Percentiles rank a stretch among this genome's conserved stretches.
These are phyloP conservation scores for Fermentozyma sake DNA, from an alignment of 1,139 yeast species.

Conservation along the genomic window DNA sequence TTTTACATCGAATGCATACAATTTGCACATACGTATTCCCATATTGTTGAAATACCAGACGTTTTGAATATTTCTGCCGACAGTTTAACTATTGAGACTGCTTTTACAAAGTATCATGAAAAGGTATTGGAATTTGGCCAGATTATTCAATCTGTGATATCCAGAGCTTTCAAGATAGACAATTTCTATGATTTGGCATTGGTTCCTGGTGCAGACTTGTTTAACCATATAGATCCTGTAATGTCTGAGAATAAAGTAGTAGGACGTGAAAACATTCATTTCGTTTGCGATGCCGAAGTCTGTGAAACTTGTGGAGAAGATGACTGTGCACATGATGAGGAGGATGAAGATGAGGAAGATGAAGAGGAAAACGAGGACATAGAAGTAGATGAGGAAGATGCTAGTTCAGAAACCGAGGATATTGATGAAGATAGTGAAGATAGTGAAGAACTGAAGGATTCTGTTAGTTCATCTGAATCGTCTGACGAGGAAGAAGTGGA, in stretches of 20 bases:
- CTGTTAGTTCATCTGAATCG: too few species aligned
- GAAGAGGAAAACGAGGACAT: conserved; percentile 19
- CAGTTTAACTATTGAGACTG: conserved; percentile 6
- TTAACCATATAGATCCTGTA: conserved; percentile 60
- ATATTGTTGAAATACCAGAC: conserved; percentile 33
- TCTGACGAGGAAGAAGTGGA: conserved; percentile 4
- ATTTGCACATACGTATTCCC: conserved; percentile 38
- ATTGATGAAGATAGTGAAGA: conserved; percentile 6
- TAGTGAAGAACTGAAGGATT: conserved; percentile 4
- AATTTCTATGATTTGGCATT: conserved; percentile 66
- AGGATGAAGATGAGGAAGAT: conserved; percentile 19
- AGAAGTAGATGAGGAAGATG: conserved; percentile 7
- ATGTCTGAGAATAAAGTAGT: conserved; percentile 12
- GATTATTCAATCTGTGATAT: conserved; percentile 55
- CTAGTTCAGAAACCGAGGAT: conserved; percentile 4
- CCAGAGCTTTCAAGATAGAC: conserved; percentile 81
- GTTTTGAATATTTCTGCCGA: conserved; percentile 21
- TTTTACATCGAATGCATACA: conserved; percentile 49
- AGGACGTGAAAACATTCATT: conserved; percentile 62
- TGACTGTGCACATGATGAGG: conserved; percentile 49
- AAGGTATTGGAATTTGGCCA: conserved; percentile 45
- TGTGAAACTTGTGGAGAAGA: conserved; percentile 70
- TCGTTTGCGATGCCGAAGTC: conserved; percentile 67
- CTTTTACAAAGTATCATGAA: conserved; percentile 2
- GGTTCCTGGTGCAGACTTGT: conserved; percentile 89